Base-by-base conservation (phyloP, 306 rosid genomes). In the Vigna radiata region DNA sequence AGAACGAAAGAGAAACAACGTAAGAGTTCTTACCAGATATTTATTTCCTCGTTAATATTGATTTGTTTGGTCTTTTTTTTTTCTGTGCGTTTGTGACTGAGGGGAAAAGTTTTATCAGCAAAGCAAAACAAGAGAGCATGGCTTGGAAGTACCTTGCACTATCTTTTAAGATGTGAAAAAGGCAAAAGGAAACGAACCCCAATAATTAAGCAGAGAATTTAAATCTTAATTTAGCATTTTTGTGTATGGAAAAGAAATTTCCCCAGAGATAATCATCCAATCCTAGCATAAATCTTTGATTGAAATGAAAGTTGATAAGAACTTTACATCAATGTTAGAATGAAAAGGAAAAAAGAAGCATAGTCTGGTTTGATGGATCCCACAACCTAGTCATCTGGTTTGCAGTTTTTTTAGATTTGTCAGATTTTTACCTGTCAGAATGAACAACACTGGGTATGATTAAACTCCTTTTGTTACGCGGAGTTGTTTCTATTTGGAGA, bases 161-260 rank as follows among this genome's bases (percentile, higher is more conserved):
- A 9, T 46, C 56, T 68, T 62, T 55, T 72, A 23, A 58, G 17
- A 64, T 41, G 54, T 59, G 80, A 49, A 83, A 79, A 77, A 67
- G 79, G 80, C 44, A 78, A 73, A 78, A 78, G 53, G 4, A 59
- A 33, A 78, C 29, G 12, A 18, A 4, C 37, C 58, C 52, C 46
- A 44, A 70, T 70, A 59, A 78, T 50, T 64, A 73, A 73, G 59
- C 56, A 14, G 17, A 73, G 2, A 41, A 41, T 41, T 9, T 41
- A 41, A 39, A 41, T 41, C 46, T 41, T 41, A 41, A 41, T 41
- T 39, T 39, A 1, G 2, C 9, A 8, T 39, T 7, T 25, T 39
- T 39, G 44, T 39, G 11, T 7, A 39, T 4, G 1, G 6, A 27
- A 39, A 39, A 8, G 44, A 8, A 39, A 39, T 7, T 39, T 8